Base-by-base conservation (phyloP, 768 basidiomycete species). In the Kwoniella sp. region DNA sequence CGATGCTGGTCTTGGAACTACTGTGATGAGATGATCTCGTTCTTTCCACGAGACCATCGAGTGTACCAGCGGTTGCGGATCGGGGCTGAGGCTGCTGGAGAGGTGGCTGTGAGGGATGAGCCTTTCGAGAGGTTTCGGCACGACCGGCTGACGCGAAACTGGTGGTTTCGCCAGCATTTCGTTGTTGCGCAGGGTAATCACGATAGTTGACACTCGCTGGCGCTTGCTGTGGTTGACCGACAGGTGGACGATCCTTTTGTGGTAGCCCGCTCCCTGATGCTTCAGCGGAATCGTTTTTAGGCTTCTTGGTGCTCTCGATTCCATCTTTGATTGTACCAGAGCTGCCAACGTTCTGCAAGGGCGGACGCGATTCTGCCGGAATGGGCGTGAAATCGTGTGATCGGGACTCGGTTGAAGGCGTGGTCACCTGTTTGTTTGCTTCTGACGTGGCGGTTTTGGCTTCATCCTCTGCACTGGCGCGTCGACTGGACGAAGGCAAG, bases 261-360 rank as follows among this genome's bases (percentile, higher is more conserved):
- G 70, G 69, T 22, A 76, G 44, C 19, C 74, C 74, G 49, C 64
- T 72, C 0, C 72, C 74, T 1, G 47, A 27, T 2, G 61, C 68
- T 17, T 51, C 60, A 1, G 72, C 67, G 5, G 74, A 73, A 15
- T 59, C 59, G 44, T 76, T 76, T 17, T 50, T 29, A n/a, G 49
- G 48, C 25, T 62, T 21, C 15, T 58, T 46, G 10, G 22, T 9
- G 1, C 36, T 33, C 44, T 9, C 36, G 13, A 30, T n/a, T 2
- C 13, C 25, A 30, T 48, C 47, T 51, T 19, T 58, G 25, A 64
- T 48, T 1, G 63, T 60, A 19, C 56, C 58, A 12, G 30, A 58
- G 33, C 44, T 62, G 22, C 36, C 49, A 8, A 24, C 47, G 7
- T n/a, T 30, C 17, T 36, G 26, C 19, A 24, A n/a, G 21, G 36